Percentiles rank a stretch among this genome's conserved stretches.
Evolutionary conservation across 2,329 filamentous ascomycete genomes (phyloP).

Genomic region (Fusarium tjaetaba): DNA sequence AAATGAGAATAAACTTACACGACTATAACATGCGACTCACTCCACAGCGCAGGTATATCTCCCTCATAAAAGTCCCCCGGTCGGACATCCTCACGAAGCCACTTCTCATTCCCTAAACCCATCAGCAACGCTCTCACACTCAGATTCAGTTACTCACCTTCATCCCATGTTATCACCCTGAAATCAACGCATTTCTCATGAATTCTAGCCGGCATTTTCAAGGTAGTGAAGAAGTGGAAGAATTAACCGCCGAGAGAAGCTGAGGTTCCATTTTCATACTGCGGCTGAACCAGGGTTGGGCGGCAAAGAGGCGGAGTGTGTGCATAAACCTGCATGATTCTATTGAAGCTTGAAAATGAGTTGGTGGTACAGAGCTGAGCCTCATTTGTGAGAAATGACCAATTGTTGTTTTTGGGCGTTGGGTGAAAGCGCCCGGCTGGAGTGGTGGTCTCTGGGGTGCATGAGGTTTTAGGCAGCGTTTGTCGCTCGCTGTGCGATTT

Average conservation of each 20-base stretch:
- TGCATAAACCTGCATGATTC: background rate
- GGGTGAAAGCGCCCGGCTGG: background rate
- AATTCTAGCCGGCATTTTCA: background rate
- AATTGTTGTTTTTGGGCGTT: background rate
- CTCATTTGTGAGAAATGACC: background rate
- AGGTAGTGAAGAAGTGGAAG: background rate
- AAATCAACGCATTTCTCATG: slow-evolving; percentile 7
- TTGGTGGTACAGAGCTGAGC: background rate
- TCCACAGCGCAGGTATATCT: background rate
- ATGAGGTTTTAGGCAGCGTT: background rate
- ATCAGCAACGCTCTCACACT: background rate
- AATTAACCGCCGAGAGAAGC: background rate
- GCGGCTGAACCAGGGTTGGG: slow-evolving; percentile 6
- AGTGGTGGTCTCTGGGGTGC: background rate
- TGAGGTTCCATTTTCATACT: background rate
- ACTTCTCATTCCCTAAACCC: background rate
- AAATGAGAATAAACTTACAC: background rate
- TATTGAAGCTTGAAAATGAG: background rate
- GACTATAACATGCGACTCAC: slow-evolving; percentile 21
- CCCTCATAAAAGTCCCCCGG: background rate
- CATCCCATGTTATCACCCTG: slow-evolving; percentile 14
- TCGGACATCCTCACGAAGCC: background rate
- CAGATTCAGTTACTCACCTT: background rate
- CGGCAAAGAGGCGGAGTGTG: slow-evolving; percentile 1
- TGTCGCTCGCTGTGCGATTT: background rate